phyloP scores from a whole-genome alignment of 164 flowering plant species.

The Paratinospora sagittata region DNA sequence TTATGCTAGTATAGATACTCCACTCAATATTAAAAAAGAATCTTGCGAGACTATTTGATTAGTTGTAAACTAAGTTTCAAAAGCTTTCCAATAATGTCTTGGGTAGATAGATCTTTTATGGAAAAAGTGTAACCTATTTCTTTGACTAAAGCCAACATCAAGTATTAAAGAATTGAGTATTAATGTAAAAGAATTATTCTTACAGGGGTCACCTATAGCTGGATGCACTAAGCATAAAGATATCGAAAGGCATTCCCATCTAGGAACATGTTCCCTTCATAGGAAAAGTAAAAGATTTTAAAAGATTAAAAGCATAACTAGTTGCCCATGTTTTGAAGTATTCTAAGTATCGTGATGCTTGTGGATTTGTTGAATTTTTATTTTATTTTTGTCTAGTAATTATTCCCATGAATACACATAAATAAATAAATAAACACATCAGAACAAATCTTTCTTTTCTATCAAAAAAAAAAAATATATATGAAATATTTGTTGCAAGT shows the following conservation, averaged over 20 bases:
- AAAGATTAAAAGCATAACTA: neutral
- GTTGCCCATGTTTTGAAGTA: neutral
- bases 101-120: neutral
- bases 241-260: neutral
- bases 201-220: neutral
- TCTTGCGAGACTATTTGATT: neutral
- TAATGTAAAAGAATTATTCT: neutral
- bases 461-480: no score
- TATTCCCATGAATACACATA: neutral
- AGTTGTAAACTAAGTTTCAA: neutral
- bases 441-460: no score
- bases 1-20: neutral
- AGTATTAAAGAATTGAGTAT: neutral
- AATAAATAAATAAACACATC: no score
- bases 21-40: neutral
- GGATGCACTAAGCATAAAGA: neutral
- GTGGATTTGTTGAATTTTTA: neutral
- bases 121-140: conserved; percentile 1
- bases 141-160: neutral
- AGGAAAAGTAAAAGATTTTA: neutral
- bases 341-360: neutral
- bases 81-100: neutral
- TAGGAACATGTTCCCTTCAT: neutral
- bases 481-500: no score
- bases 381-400: neutral